Base-by-base conservation (phyloP, 2,329 filamentous ascomycete species). In the Neonectria coccinea region DNA sequence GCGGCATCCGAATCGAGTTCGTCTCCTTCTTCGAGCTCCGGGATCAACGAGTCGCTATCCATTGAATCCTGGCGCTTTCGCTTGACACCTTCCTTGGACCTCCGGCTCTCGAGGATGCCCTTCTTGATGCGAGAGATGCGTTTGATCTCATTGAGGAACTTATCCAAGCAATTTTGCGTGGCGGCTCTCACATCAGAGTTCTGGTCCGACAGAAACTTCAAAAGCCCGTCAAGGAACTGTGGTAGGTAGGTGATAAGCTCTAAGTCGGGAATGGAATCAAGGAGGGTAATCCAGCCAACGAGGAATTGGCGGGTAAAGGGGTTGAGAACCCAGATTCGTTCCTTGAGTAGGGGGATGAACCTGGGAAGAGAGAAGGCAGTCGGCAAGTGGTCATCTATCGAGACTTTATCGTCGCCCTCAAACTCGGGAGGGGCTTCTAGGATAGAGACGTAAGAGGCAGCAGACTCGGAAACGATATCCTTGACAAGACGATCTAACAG, bases 211-310 rank as follows among this genome's bases (percentile, higher is more conserved):
- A 99, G 85, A 72, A 98, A 99, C 74, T 92, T 95, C 72, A 99
- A 89, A 45, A 99, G 82, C 0, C 95, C 96, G 27, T 89, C 92
- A 1, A 99, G 84, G 74, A 99, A 99, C 54, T 95, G 93, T 1
- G 96, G 97, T 25, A 99, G 83, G 77, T 94, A 97, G 4, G 92
- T 91, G 41, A 99, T 95, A 20, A 99, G 88, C 78, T 99, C 97
- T 45, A 99, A 84, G 75, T 99, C 97, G 0, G 96, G 96, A 71
- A 99, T 98, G 1, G 94, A 97, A 78, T 99, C 96, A 20, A 99
- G 85, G 16, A 99, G 81, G 4, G 92, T 97, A 63, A 99, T 93
- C 96, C 96, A 99, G 33, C 93, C 94, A 2, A 99, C 96, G 14
- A 99, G 85, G 73, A 99, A 99, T 14, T 93, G 97, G 55, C 96